A percentile compares a stretch with the other conserved stretches of the same genome.
These are phyloP conservation scores for Arxiozyma bovina DNA, from an alignment of 1,139 yeast species.

Conservation along the genomic window DNA sequence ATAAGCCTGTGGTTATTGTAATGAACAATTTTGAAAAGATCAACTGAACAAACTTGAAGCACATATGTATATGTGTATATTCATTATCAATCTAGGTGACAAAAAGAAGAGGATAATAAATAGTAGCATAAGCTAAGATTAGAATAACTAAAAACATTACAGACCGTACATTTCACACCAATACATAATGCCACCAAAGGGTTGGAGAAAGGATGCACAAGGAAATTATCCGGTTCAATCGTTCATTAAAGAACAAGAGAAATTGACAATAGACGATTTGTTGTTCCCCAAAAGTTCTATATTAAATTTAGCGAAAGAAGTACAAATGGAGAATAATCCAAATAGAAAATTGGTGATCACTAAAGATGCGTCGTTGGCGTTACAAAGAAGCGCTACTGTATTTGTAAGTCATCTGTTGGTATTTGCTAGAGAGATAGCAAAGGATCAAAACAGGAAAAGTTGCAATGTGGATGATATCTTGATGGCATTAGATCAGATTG, in stretches of 20 bases:
- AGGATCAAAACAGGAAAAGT: conserved; percentile 47
- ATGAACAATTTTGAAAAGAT: too few relatives aligned
- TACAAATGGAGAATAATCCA: conserved; percentile 23
- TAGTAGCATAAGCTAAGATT: too few relatives aligned
- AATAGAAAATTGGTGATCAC: conserved; percentile 39
- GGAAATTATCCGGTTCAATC: conserved; percentile 47
- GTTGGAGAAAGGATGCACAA: conserved; percentile 71
- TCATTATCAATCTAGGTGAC: too few relatives aligned
- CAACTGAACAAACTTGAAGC: too few relatives aligned
- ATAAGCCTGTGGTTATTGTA: too few relatives aligned
- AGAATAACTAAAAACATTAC: too few relatives aligned
- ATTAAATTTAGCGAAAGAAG: conserved; percentile 47
- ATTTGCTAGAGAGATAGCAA: conserved; percentile 51
- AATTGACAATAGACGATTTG: conserved; percentile 57
- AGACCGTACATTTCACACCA: too few relatives aligned
- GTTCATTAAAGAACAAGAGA: conserved; percentile 42
- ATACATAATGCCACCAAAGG: conserved; percentile 58
- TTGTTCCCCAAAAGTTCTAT: conserved; percentile 60
- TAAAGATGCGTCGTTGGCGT: conserved; percentile 56
- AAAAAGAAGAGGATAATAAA: too few relatives aligned
- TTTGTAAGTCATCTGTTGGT: conserved; percentile 60
- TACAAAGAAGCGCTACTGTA: conserved; percentile 66
- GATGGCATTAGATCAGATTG: conserved; percentile 47
- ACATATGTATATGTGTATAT: too few relatives aligned
- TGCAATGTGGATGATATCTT: conserved; percentile 60